Evolutionary conservation across 305 asterid genomes (phyloP), one percentile per base, ranked within the genome.

Genomic region (Stenogyne calaminthoides): DNA sequence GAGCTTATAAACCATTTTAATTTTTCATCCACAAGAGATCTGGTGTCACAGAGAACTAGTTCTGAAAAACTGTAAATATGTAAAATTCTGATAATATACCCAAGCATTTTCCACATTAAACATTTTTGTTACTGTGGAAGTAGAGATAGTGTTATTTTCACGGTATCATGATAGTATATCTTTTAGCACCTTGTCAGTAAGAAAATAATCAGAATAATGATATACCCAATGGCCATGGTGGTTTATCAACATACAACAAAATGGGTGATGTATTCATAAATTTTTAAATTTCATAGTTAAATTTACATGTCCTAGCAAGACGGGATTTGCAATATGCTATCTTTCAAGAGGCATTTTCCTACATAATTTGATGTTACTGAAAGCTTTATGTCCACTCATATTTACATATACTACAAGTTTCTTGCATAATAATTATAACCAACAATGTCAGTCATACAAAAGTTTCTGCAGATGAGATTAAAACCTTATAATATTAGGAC

Each of bases 371-470:
- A 10, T 55, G 27, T 18, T 44, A 19, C 19, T 47, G 18, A 16
- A 11, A 63, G 16, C 18, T 39, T 19, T 34, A 20, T 37, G 58
- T 49, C 46, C 10, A 16, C 65, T 63, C 62, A 62, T 49, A 47
- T 32, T 20, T 62, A 20, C 56, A 15, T 9, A 59, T 51, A 32
- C 39, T 72, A 64, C 42, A 54, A 18, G 42, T 42, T 52, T 40
- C 46, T 32, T 22, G 34, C 37, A 58, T 58, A 52, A 78, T 67
- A 22, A 70, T 39, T 65, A 29, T 42, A 57, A 67, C 74, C 22
- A 55, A 36, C 67, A 61, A 66, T 22, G 69, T 70, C 64, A 63
- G 63, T 59, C 57, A 63, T 34, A 54, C 66, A 73, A 37, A 36
- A 29, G 69, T 63, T 42, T 58, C 39, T 10, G 60, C 9, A 67